These are phyloP conservation scores for Capsicum rhomboideum DNA, from an alignment of 257 asterid species.

Conservation along the genomic window DNA sequence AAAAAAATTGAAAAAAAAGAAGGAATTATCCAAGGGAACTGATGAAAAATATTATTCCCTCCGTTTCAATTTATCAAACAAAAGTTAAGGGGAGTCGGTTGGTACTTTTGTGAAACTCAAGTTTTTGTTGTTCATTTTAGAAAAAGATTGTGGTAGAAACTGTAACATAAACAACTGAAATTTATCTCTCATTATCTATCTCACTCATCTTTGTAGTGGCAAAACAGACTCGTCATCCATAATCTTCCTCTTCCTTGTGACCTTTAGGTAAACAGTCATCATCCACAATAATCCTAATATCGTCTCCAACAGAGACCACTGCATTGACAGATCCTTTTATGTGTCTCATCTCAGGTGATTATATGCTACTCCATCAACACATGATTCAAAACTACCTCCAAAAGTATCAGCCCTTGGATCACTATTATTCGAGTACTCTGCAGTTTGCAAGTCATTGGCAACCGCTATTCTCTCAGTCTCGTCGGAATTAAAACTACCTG, in stretches of 20 bases:
- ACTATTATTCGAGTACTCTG: constrained; percentile 15
- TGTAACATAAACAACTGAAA: not conserved
- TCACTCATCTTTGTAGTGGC: constrained; percentile 13
- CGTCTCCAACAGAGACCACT: constrained; percentile 9
- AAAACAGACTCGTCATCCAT: constrained; percentile 18
- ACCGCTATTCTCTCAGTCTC: constrained; percentile 9
- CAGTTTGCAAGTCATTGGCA: constrained; percentile 12
- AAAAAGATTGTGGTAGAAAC: no score
- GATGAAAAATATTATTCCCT: not conserved
- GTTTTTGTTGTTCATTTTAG: no score
- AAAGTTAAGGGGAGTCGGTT: no score
- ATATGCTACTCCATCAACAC: constrained; percentile 6
- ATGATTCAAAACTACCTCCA: constrained; percentile 7
- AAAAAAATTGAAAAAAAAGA: no score
- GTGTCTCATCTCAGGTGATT: constrained; percentile 10
- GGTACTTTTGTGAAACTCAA: no score
- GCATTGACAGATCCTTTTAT: constrained; percentile 15
- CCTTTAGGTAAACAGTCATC: constrained; percentile 19
- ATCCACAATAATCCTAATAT: not conserved
- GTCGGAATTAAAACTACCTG: constrained; percentile 4
- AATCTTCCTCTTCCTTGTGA: constrained; percentile 38
- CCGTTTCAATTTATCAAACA: not conserved
- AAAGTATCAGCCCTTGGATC: constrained; percentile 12
- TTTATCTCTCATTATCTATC: constrained; percentile 6
- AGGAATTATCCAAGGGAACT: not conserved